phyloP scores from a whole-genome alignment of 2,329 filamentous ascomycete species.

The Stachybotrys echinatus region DNA sequence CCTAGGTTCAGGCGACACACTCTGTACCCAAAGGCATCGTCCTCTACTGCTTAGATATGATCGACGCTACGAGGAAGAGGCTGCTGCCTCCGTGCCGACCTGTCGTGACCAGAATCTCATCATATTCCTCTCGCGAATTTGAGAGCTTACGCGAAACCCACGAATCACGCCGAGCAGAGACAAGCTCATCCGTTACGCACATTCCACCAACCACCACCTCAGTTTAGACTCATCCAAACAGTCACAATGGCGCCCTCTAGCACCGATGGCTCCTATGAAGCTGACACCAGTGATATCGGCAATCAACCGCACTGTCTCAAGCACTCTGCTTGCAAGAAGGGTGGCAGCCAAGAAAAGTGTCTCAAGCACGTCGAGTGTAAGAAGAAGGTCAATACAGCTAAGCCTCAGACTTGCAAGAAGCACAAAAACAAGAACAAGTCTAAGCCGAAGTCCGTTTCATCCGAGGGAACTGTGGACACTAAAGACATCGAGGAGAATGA shows the following conservation, averaged over 20 bases:
- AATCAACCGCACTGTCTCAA: background rate
- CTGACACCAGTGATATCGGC: background rate
- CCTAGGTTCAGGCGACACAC: background rate
- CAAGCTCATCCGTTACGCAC: background rate
- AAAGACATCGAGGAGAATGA: background rate
- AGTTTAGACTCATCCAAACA: background rate
- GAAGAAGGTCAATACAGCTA: background rate
- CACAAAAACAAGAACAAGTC: too few species aligned
- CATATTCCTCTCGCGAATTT: too few species aligned
- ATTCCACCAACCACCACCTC: background rate
- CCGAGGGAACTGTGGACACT: background rate
- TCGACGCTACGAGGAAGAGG: background rate
- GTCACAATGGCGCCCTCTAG: background rate
- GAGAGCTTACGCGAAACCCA: background rate
- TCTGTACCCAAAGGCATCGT: background rate
- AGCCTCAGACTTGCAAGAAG: background rate
- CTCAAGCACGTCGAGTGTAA: background rate
- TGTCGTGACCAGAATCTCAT: background rate
- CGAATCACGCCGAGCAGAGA: background rate
- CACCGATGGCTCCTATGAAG: too few species aligned
- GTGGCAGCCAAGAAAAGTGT: background rate
- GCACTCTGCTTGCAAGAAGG: background rate
- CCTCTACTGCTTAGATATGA: background rate
- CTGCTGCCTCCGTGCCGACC: background rate
- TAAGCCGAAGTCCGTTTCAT: background rate